Conservation (phyloP, 768 basidiomycete genomes). For the Hygrocybe punicea region DNA sequence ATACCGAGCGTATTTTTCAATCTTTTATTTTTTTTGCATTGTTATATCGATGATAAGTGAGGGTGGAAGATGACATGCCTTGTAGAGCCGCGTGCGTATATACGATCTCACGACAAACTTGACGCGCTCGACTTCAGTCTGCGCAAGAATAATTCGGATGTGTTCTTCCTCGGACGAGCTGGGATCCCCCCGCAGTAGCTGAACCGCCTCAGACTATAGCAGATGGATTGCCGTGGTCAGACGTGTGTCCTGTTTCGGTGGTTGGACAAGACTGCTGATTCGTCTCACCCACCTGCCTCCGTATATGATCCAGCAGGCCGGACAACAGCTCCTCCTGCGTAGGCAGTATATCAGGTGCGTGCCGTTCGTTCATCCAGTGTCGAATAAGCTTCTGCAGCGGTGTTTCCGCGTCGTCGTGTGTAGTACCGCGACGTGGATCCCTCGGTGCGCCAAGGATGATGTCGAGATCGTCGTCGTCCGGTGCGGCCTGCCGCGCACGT, state of each 20-base stretch:
- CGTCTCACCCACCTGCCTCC: slow-evolving; percentile 77
- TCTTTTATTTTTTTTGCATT: slow-evolving; percentile 42
- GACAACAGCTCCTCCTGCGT: slow-evolving; percentile 67
- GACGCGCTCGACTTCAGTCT: slow-evolving; percentile 91
- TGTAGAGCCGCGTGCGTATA: slow-evolving; percentile 78
- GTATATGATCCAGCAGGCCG: slow-evolving; percentile 67
- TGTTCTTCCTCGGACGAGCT: slow-evolving; percentile 90
- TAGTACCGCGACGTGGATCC: not conserved
- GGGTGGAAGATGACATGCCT: slow-evolving; percentile 47
- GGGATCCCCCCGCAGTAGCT: slow-evolving; percentile 71
- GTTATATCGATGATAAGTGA: too few relatives aligned
- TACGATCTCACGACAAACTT: slow-evolving; percentile 91
- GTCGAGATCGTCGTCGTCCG: slow-evolving; percentile 12
- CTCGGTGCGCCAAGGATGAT: not conserved
- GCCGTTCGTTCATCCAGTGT: slow-evolving; percentile 84
- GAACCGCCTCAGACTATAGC: slow-evolving; percentile 72
- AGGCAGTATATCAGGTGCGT: slow-evolving; percentile 75
- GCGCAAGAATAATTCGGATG: slow-evolving; percentile 86
- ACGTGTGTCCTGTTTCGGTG: too few relatives aligned
- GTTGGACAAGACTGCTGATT: too few relatives aligned
- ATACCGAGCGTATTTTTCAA: slow-evolving; percentile 82
- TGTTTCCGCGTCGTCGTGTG: slow-evolving; percentile 44
- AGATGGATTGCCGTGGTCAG: too few relatives aligned
- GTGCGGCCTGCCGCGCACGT: slow-evolving; percentile 8
- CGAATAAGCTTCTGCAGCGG: slow-evolving; percentile 68